Conservation (phyloP, 2,329 filamentous ascomycete species). For the Aspergillus costaricaensis region DNA sequence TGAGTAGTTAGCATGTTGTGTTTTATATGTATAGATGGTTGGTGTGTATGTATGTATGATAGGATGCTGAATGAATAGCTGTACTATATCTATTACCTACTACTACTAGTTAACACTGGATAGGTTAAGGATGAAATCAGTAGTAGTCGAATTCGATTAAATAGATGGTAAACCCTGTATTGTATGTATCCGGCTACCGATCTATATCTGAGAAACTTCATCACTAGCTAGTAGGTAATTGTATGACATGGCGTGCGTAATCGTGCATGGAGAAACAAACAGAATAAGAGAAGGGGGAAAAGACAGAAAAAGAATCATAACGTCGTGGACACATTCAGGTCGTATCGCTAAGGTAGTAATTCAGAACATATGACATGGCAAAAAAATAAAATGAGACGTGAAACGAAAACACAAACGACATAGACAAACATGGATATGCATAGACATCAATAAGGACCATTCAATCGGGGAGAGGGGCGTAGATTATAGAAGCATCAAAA, state of each 20-base stretch:
- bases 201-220: neutral
- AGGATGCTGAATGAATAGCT: neutral
- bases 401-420: conserved; percentile 3
- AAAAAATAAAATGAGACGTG: neutral
- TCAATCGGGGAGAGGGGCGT: no score
- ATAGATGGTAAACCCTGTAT: neutral
- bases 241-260: neutral
- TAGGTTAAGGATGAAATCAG: no score
- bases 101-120: neutral
- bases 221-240: neutral
- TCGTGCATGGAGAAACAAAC: neutral
- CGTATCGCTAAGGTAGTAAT: conserved; percentile 6
- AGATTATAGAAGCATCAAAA: no score
- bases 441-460: no score
- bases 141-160: no score
- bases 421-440: no score
- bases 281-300: neutral
- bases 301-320: neutral
- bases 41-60: conserved; percentile 3
- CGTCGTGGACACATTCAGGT: conserved; percentile 10
- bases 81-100: neutral
- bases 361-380: neutral
- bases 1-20: neutral
- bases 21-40: neutral
- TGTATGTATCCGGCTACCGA: neutral